These are phyloP conservation scores for Curvularia spicifera DNA, from an alignment of 2,329 filamentous ascomycete genomes.

Conservation along the genomic window DNA sequence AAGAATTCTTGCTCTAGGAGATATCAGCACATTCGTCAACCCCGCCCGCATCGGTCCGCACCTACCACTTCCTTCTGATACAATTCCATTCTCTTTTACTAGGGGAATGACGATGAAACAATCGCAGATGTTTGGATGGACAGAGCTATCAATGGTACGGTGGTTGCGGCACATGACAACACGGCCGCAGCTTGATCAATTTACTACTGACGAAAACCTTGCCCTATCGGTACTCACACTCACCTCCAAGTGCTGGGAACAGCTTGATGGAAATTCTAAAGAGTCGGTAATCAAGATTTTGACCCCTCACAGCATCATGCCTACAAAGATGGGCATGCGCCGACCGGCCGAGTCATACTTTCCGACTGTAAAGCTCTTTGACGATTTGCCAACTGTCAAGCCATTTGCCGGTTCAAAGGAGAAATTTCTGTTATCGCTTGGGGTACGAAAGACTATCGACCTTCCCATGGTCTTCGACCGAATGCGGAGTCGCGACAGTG, in stretches of 20 bases:
- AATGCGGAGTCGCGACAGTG: constrained; percentile 68
- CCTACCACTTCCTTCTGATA: constrained; percentile 78
- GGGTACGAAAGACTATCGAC: constrained; percentile 94
- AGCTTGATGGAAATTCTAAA: constrained; percentile 71
- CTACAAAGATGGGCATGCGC: constrained; percentile 89
- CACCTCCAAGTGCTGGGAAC: constrained; percentile 89
- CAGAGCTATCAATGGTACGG: constrained; percentile 79
- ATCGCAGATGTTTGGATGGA: constrained; percentile 83
- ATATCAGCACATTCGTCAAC: constrained; percentile 76
- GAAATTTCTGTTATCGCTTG: constrained; percentile 81
- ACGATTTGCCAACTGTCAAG: constrained; percentile 84
- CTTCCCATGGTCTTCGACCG: constrained; percentile 91
- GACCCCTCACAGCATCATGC: constrained; percentile 75
- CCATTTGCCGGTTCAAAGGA: constrained; percentile 81
- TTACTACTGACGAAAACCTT: constrained; percentile 76
- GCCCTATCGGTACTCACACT: constrained; percentile 78
- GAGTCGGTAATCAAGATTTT: constrained; percentile 69
- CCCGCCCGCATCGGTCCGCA: constrained; percentile 80
- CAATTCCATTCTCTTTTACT: constrained; percentile 85
- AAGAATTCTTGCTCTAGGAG: constrained; percentile 76
- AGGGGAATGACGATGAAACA: constrained; percentile 70
- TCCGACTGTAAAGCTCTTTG: constrained; percentile 89
- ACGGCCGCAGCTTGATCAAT: constrained; percentile 63
- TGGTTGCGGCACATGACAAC: constrained; percentile 81
- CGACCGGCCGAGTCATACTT: constrained; percentile 89